Evolutionary conservation across 2,329 filamentous ascomycete genomes (phyloP), one percentile per base, ranked within the genome.

Genomic region (Stachybotrys echinatus): DNA sequence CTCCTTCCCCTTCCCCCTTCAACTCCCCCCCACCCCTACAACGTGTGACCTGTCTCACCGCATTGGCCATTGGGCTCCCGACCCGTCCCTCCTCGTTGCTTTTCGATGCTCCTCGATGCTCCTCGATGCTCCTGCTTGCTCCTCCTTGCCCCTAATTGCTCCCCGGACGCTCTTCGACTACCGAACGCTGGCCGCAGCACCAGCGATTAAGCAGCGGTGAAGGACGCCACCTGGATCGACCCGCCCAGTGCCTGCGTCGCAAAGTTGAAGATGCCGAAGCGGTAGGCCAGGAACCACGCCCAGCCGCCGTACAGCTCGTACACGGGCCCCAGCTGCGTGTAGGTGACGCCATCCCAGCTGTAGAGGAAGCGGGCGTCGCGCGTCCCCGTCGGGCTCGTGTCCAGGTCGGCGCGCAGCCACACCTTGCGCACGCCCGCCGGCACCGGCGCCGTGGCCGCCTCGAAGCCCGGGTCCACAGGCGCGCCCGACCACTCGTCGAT

Each of bases 211-310:
- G 27, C 27, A 5, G 52, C 55, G 31, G 48, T 53, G n/a, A 56
- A 56, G 14, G 55, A 56, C 17, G 54, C 48, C 3, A 57, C 54
- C 12, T 48, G 53, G 31, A 56, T 48, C 19, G 49, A 56, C 4
- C 75, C 75, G 0, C 74, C 74, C 5, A 75, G 54, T 0, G 56
- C 59, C 38, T 63, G 65, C 4, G 74, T 76, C 0, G 74, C 75
- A 60, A 66, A 75, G 55, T 77, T 78, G 54, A 79, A 78, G 17
- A 77, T 71, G 0, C 69, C 75, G 54, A 65, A 78, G 0, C 75
- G 64, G 51, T 77, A 77, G 0, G 73, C 75, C 51, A 74, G 69
- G 47, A 77, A 79, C 57, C 70, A 76, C 4, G 64, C 54, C 74
- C 74, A 79, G 8, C 67, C 63, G 14, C 57, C 71, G 51, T 65